phyloP scores from a whole-genome alignment of 176 grass and related monocot species.

The Olyra latifolia region DNA sequence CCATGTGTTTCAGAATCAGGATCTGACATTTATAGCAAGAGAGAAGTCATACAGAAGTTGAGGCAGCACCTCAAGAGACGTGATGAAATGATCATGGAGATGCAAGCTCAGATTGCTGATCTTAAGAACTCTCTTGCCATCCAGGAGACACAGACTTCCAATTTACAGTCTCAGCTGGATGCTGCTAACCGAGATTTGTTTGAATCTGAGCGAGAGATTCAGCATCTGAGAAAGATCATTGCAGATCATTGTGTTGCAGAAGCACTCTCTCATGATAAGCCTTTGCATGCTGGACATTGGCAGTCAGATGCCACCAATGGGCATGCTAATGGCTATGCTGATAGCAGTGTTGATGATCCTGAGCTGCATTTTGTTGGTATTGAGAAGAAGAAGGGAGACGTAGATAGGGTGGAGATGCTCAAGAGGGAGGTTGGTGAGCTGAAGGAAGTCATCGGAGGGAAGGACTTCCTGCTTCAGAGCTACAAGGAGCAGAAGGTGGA shows the following conservation, averaged over 20 bases:
- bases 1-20: conserved; percentile 87
- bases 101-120: conserved; percentile 83
- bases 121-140: conserved; percentile 79
- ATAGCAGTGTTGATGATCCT: conserved; percentile 48
- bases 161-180: conserved; percentile 80
- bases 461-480: conserved; percentile 93
- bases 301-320: conserved; percentile 49
- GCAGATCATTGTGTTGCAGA: conserved; percentile 64
- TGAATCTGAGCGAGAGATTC: conserved; percentile 71
- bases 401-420: conserved; percentile 65
- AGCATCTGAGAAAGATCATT: conserved; percentile 75
- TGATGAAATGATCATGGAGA: conserved; percentile 93
- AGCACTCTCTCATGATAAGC: conserved; percentile 47
- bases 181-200: conserved; percentile 78
- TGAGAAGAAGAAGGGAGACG: conserved; percentile 58
- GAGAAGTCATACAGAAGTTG: conserved; percentile 91
- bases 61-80: conserved; percentile 86
- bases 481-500: conserved; percentile 95
- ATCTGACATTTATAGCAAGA: conserved; percentile 87
- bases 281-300: conserved; percentile 47
- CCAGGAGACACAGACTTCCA: conserved; percentile 58
- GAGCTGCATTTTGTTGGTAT: conserved; percentile 45
- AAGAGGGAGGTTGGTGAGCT: conserved; percentile 72
- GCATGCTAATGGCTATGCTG: conserved; percentile 55
- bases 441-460: conserved; percentile 83